Conservation (phyloP, 805 yeast genomes). For the Wickerhamomyces sydowiorum region DNA sequence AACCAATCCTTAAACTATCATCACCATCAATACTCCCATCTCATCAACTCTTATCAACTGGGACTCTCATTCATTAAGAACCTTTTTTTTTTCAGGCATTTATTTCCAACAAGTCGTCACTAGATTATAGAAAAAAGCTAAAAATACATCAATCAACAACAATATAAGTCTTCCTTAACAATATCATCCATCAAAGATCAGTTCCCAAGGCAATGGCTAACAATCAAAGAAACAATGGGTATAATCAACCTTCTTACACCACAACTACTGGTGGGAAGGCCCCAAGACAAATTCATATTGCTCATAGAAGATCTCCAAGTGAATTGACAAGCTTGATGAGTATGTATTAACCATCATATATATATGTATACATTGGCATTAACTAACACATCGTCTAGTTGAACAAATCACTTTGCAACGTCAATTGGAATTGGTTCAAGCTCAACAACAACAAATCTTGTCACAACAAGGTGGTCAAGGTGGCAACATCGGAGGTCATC, state of each 20-base stretch:
- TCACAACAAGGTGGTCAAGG: slow-evolving; percentile 45
- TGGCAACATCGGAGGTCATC: slow-evolving; percentile 24
- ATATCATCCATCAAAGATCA: background rate
- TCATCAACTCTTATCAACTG: too few species aligned
- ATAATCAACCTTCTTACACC: slow-evolving; percentile 18
- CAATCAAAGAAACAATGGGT: slow-evolving; percentile 7
- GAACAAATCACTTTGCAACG: slow-evolving; percentile 86
- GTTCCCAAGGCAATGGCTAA: slow-evolving; percentile 2
- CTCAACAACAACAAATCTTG: slow-evolving; percentile 82
- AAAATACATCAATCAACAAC: background rate
- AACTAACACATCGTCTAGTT: slow-evolving; percentile 30
- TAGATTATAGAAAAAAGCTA: too few species aligned
- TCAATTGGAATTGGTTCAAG: slow-evolving; percentile 86
- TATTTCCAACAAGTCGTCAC: too few species aligned
- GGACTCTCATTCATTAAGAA: too few species aligned
- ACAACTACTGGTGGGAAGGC: slow-evolving; percentile 34
- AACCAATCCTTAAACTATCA: too few species aligned
- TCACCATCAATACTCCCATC: too few species aligned
- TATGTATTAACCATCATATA: too few species aligned
- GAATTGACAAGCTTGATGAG: slow-evolving; percentile 90
- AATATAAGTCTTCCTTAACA: background rate
- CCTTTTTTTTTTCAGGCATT: too few species aligned
- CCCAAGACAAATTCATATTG: slow-evolving; percentile 75
- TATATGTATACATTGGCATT: too few species aligned
- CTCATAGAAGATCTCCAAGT: slow-evolving; percentile 96